Evolutionary conservation across 371 early-diverging fungal species (phyloP).

Genomic region (Rhizomucor pusillus): DNA sequence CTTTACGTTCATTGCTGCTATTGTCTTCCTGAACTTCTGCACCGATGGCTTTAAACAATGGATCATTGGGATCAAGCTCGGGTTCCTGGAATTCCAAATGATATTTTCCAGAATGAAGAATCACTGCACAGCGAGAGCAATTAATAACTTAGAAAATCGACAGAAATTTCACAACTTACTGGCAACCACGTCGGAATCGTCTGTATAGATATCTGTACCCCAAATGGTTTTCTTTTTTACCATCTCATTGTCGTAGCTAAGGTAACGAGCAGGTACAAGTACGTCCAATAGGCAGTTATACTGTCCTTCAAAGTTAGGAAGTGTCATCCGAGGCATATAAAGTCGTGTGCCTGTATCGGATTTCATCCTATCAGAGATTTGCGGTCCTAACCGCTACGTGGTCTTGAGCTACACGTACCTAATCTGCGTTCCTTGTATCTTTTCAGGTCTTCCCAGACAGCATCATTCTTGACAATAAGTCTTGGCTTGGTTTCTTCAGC

Average conservation of each 20-base stretch:
- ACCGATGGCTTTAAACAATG: constrained; percentile 30
- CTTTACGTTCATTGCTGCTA: constrained; percentile 13
- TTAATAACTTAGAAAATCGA: not conserved
- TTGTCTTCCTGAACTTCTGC: constrained; percentile 18
- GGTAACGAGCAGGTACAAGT: constrained; percentile 51
- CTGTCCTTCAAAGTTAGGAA: constrained; percentile 49
- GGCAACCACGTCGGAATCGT: constrained; percentile 85
- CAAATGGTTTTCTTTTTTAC: constrained; percentile 69
- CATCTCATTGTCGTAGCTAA: constrained; percentile 52
- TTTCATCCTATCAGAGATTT: not conserved
- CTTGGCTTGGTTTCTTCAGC: constrained; percentile 23
- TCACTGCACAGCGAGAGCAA: constrained; percentile 21
- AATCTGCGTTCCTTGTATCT: constrained; percentile 40
- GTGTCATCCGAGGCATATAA: constrained; percentile 44
- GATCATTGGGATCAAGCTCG: constrained; percentile 22
- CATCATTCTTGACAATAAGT: constrained; percentile 51
- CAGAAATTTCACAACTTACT: constrained; percentile 39
- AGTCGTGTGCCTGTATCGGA: constrained; percentile 41
- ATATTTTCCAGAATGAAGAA: constrained; percentile 44
- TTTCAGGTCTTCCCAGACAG: constrained; percentile 38
- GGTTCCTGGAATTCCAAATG: constrained; percentile 24
- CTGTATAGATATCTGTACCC: constrained; percentile 88
- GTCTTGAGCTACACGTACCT: constrained; percentile 21
- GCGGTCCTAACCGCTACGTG: not conserved
- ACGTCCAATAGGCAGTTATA: constrained; percentile 59